Evolutionary conservation across 1,284 basidiomycete species (phyloP).

Genomic region (Fomitopsis schrenkii): DNA sequence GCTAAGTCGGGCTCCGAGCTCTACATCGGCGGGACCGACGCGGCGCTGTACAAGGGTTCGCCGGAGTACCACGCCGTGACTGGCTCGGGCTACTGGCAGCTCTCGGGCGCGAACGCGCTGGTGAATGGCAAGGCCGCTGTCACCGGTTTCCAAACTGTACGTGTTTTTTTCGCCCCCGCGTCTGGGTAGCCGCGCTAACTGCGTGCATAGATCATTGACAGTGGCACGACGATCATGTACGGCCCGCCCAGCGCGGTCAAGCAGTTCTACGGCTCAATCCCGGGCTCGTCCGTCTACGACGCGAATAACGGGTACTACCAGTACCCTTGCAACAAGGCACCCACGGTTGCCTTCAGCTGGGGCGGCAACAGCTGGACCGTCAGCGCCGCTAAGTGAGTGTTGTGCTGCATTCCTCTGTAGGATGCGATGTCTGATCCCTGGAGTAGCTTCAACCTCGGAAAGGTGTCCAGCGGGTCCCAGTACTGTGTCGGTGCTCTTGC

Average conservation of each 20-base stretch:
- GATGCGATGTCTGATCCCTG: not conserved
- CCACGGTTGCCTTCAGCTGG: conserved; percentile 37
- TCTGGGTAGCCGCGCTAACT: not conserved
- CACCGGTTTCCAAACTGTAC: conserved; percentile 24
- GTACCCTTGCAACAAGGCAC: conserved; percentile 36
- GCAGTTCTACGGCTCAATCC: conserved; percentile 39
- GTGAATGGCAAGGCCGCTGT: conserved; percentile 25
- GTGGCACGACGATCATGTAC: conserved; percentile 47
- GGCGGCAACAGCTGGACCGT: conserved; percentile 37
- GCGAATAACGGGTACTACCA: conserved; percentile 31
- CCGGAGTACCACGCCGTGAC: conserved; percentile 19
- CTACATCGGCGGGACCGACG: conserved; percentile 51
- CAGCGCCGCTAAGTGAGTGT: conserved; percentile 21
- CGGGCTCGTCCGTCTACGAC: conserved; percentile 32
- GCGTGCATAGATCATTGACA: conserved; percentile 29
- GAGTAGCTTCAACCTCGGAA: conserved; percentile 23
- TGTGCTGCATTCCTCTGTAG: not conserved
- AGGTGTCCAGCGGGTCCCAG: conserved; percentile 4
- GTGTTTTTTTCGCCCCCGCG: not conserved
- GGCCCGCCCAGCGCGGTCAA: conserved; percentile 40
- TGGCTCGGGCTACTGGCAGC: conserved; percentile 36
- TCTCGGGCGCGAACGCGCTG: conserved; percentile 30
- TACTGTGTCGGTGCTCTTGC: conserved; percentile 19
- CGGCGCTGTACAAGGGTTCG: conserved; percentile 33
- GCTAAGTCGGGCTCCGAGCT: conserved; percentile 42